Evolutionary conservation across 1,284 basidiomycete genomes (phyloP).

Genomic region (Rhodotorula sp.): DNA sequence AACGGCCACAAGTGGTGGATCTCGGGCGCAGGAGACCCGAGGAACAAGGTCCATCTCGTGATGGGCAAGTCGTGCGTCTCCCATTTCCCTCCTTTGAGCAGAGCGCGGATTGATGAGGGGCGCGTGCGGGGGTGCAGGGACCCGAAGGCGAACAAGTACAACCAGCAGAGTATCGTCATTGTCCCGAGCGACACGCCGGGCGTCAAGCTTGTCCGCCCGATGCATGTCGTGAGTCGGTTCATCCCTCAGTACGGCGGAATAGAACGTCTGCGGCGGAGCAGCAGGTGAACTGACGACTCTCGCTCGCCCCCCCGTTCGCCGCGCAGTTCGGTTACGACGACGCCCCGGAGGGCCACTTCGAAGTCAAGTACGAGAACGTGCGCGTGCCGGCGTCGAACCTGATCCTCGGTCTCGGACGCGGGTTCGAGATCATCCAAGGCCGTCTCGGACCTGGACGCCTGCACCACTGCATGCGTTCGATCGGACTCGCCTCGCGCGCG

Average conservation of each 20-base stretch:
- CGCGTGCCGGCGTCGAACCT: conserved; percentile 79
- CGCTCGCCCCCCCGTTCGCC: neutral
- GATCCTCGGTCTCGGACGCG: conserved; percentile 82
- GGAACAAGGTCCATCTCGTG: conserved; percentile 84
- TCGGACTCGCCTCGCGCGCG: conserved; percentile 81
- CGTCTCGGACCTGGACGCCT: conserved; percentile 94
- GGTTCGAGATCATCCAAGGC: conserved; percentile 83
- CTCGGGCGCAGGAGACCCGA: conserved; percentile 91
- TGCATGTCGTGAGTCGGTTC: conserved; percentile 62
- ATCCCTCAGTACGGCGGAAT: no score
- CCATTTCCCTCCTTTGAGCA: neutral
- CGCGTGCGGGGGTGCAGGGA: conserved; percentile 28
- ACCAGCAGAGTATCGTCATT: conserved; percentile 89
- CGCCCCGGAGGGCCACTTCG: conserved; percentile 80
- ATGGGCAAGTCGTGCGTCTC: conserved; percentile 65
- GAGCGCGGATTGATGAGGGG: neutral
- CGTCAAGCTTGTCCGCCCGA: conserved; percentile 82
- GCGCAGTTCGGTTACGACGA: conserved; percentile 79
- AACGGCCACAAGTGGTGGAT: conserved; percentile 99
- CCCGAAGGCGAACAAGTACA: conserved; percentile 53
- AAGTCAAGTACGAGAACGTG: conserved; percentile 91
- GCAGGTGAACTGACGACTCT: neutral
- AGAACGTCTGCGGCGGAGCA: neutral
- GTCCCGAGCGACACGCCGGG: conserved; percentile 84
- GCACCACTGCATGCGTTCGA: conserved; percentile 82